Evolutionary conservation across 192 early-diverging fungal species (phyloP).

Genomic region (Coemansia sp.): DNA sequence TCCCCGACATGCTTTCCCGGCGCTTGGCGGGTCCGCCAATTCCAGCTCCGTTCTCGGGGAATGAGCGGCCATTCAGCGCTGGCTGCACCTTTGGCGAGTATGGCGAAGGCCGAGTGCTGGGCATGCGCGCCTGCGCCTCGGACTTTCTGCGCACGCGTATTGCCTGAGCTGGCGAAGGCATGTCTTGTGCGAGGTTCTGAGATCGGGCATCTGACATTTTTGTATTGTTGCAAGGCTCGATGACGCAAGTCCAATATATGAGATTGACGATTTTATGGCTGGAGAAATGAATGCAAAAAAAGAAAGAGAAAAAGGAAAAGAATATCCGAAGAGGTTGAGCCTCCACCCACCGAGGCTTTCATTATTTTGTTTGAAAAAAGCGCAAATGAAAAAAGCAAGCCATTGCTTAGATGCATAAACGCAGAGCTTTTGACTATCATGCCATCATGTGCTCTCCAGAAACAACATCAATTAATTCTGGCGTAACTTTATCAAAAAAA

Average conservation of each 20-base stretch:
- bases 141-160: not conserved
- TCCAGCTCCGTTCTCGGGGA: slow-evolving; percentile 14
- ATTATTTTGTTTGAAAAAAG: too few species aligned
- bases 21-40: slow-evolving; percentile 41
- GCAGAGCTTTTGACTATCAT: too few species aligned
- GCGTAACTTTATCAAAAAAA: too few species aligned
- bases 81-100: slow-evolving; percentile 15
- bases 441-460: too few species aligned
- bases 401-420: too few species aligned
- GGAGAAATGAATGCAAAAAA: too few species aligned
- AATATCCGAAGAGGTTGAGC: too few species aligned
- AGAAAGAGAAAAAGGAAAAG: too few species aligned
- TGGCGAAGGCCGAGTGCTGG: slow-evolving; percentile 11
- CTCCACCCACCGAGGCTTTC: too few species aligned
- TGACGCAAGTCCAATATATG: not conserved
- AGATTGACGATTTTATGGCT: too few species aligned
- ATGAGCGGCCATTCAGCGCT: not conserved
- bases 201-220: slow-evolving; percentile 17
- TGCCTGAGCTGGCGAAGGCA: not conserved
- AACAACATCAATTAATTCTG: too few species aligned
- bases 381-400: too few species aligned
- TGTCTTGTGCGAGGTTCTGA: slow-evolving; percentile 1
- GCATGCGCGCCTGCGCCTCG: not conserved
- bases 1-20: slow-evolving; percentile 48
- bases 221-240: not conserved